Evolutionary conservation across 2,329 filamentous ascomycete genomes (phyloP).

Genomic region (Juglanconis sp.): DNA sequence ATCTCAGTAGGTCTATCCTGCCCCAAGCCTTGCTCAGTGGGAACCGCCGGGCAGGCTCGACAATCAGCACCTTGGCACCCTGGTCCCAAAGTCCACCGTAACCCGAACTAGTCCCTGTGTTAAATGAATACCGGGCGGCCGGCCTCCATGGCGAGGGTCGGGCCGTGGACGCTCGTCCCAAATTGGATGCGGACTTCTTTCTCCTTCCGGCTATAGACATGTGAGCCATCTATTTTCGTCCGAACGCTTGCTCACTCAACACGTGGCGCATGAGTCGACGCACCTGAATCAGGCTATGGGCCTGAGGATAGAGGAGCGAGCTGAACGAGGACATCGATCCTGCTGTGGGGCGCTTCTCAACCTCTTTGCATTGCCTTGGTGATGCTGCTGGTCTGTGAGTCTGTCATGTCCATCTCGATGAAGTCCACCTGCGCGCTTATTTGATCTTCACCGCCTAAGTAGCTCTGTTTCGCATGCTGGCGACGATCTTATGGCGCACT

Average conservation of each 20-base stretch:
- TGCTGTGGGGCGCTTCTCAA: conserved; percentile 17
- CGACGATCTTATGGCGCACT: conserved; percentile 30
- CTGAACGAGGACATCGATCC: conserved; percentile 29
- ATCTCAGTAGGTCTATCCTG: neutral
- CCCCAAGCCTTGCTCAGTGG: conserved; percentile 18
- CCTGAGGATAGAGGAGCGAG: neutral
- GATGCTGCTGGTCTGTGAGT: conserved; percentile 25
- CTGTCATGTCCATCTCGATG: conserved; percentile 29
- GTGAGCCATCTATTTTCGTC: too few relatives aligned
- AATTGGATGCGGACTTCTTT: conserved; percentile 24
- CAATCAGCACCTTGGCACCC: conserved; percentile 30
- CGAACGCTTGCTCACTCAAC: too few relatives aligned
- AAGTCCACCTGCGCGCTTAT: conserved; percentile 24
- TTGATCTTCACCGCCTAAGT: conserved; percentile 26
- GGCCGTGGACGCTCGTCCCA: conserved; percentile 29
- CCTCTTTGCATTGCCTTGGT: conserved; percentile 21
- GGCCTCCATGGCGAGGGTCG: conserved; percentile 26
- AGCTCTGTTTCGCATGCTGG: conserved; percentile 28
- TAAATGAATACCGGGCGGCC: conserved; percentile 19
- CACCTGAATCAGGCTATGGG: conserved; percentile 4
- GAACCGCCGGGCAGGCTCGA: conserved; percentile 38
- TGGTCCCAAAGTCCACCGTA: too few relatives aligned
- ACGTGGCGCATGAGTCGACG: neutral
- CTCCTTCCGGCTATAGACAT: conserved; percentile 17
- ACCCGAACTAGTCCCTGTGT: too few relatives aligned